Conservation (phyloP, 345 rosid genomes). For the Gossypium mustelinum region DNA sequence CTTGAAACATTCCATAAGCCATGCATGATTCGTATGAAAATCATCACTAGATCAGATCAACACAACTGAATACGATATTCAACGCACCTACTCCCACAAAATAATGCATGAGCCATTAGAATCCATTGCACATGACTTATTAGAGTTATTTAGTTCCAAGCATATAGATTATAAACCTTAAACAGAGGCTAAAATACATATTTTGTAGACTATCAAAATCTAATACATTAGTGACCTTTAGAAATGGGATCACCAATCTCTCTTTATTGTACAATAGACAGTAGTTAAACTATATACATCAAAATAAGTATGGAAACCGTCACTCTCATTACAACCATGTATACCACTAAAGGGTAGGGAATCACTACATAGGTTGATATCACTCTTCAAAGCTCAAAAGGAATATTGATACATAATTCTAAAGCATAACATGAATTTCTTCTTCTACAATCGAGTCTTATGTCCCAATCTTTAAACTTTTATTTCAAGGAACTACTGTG, state of each 20-base stretch:
- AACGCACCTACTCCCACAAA: neutral
- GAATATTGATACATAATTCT: neutral
- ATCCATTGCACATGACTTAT: neutral
- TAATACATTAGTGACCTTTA: neutral
- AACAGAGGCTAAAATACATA: neutral
- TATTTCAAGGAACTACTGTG: conserved; percentile 54
- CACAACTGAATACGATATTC: neutral
- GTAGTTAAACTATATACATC: neutral
- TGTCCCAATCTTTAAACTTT: conserved; percentile 19
- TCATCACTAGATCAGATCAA: conserved; percentile 2
- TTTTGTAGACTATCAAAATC: neutral
- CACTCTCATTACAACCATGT: conserved; percentile 13
- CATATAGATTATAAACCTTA: neutral
- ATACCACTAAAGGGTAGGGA: conserved; percentile 4
- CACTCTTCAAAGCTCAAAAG: neutral
- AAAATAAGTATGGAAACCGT: conserved; percentile 7
- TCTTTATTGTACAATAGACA: neutral
- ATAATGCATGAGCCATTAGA: neutral
- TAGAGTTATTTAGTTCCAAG: neutral
- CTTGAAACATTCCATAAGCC: conserved; percentile 1
- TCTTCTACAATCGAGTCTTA: neutral
- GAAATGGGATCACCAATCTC: conserved; percentile 6
- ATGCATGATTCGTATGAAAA: neutral
- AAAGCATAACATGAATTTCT: neutral
- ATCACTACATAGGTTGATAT: conserved; percentile 10